Percentiles rank a stretch among this genome's conserved stretches.
Conservation (phyloP, 2,329 filamentous ascomycete species). For the Teratosphaeria zuluensis region DNA sequence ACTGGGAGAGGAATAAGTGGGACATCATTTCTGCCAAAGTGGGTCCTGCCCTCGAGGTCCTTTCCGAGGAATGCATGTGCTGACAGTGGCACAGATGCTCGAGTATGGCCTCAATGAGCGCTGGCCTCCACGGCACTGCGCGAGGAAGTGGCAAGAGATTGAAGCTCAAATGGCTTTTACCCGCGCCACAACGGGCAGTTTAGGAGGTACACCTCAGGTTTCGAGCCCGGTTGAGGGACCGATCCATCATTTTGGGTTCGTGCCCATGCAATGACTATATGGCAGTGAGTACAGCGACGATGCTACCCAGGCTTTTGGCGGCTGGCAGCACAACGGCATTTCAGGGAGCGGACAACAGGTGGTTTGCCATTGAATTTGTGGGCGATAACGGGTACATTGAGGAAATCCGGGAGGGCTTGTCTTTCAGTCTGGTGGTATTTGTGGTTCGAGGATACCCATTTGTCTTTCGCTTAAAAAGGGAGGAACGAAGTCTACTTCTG, state of each 20-base stretch:
- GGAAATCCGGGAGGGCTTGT: neutral
- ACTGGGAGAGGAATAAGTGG: slow-evolving; percentile 45
- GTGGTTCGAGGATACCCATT: slow-evolving; percentile 13
- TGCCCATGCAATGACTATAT: slow-evolving; percentile 22
- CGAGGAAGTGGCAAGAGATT: slow-evolving; percentile 43
- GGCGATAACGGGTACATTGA: neutral
- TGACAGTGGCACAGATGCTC: slow-evolving; percentile 35
- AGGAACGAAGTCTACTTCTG: neutral
- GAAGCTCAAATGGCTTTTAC: slow-evolving; percentile 17
- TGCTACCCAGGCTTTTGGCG: neutral
- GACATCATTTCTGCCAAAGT: slow-evolving; percentile 45
- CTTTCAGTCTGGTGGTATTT: neutral
- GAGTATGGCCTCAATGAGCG: slow-evolving; percentile 42
- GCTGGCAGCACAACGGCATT: neutral
- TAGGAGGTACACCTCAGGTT: slow-evolving; percentile 17
- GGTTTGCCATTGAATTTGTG: neutral
- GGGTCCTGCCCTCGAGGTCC: slow-evolving; percentile 4
- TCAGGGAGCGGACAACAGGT: neutral
- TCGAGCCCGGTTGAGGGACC: slow-evolving; percentile 20
- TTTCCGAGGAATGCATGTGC: neutral
- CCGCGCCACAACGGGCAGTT: slow-evolving; percentile 10
- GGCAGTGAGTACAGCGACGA: slow-evolving; percentile 1
- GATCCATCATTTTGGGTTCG: slow-evolving; percentile 20
- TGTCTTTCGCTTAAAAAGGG: slow-evolving; percentile 9
- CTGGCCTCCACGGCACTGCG: slow-evolving; percentile 42